phyloP scores from a whole-genome alignment of 2,329 filamentous ascomycete species.

The Ophiostoma pallidulum region DNA sequence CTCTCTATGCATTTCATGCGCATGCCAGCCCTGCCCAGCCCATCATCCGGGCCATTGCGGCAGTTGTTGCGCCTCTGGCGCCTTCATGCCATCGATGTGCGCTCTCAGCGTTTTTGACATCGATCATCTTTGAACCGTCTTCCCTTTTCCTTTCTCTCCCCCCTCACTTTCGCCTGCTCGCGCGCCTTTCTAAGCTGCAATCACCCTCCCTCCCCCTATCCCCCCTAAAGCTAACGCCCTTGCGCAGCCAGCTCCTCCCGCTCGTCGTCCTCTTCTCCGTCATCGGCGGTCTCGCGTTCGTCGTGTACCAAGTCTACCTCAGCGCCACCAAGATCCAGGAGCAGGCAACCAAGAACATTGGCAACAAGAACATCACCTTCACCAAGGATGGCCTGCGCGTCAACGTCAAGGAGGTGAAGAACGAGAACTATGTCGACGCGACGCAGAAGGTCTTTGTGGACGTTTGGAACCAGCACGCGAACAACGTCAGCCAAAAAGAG shows the following conservation, averaged over 20 bases:
- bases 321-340: slow-evolving; percentile 56
- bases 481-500: slow-evolving; percentile 21
- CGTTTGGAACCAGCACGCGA: slow-evolving; percentile 49
- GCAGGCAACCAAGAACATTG: slow-evolving; percentile 59
- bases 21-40: no score
- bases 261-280: slow-evolving; percentile 54
- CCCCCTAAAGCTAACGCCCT: no score
- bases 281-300: slow-evolving; percentile 48
- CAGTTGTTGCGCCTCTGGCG: no score
- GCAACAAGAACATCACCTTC: slow-evolving; percentile 65
- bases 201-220: no score
- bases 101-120: no score
- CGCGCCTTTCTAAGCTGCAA: neutral
- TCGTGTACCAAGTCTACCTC: slow-evolving; percentile 65
- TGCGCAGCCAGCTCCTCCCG: slow-evolving; percentile 56
- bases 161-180: neutral
- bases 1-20: no score
- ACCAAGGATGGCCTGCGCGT: slow-evolving; percentile 66
- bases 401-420: slow-evolving; percentile 57
- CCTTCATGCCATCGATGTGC: no score
- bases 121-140: no score
- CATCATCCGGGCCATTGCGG: no score
- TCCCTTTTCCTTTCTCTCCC: neutral
- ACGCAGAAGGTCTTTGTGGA: slow-evolving; percentile 62
- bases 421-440: slow-evolving; percentile 62